Percentiles rank a stretch among this genome's conserved stretches.
phyloP scores from a whole-genome alignment of 2,329 filamentous ascomycete genomes.

The Aphanocladium album region DNA sequence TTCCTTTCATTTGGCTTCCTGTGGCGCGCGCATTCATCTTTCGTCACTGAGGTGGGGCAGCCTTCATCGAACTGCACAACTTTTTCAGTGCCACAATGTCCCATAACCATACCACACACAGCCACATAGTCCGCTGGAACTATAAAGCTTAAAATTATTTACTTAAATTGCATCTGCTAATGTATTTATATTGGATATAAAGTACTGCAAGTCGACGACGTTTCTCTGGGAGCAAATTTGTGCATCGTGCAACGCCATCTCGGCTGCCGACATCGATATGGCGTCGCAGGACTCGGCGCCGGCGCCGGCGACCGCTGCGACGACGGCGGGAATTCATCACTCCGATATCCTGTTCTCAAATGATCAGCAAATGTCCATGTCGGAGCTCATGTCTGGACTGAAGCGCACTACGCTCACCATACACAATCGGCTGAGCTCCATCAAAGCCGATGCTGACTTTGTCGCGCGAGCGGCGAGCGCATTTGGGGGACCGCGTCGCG shows the following conservation, averaged over 20 bases:
- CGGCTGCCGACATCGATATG: not conserved
- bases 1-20: not conserved
- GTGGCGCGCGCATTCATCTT: not conserved
- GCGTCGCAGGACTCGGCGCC: not conserved
- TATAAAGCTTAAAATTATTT: too few species aligned
- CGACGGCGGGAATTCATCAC: slow-evolving; percentile 18
- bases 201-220: not conserved
- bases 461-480: slow-evolving; percentile 55
- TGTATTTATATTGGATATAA: too few species aligned
- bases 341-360: slow-evolving; percentile 47
- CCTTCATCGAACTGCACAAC: not conserved
- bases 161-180: too few species aligned
- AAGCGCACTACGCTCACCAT: slow-evolving; percentile 73
- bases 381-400: slow-evolving; percentile 64
- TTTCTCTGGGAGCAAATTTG: not conserved
- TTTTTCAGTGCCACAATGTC: not conserved
- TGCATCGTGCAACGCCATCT: not conserved
- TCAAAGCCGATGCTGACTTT: slow-evolving; percentile 71
- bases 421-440: slow-evolving; percentile 75
- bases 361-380: slow-evolving; percentile 59
- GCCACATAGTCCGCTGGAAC: too few species aligned
- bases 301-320: not conserved
- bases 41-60: not conserved
- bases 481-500: slow-evolving; percentile 25
- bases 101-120: not conserved